Evolutionary conservation across 441 rosid genomes (phyloP).

Genomic region (Corymbia calophylla): DNA sequence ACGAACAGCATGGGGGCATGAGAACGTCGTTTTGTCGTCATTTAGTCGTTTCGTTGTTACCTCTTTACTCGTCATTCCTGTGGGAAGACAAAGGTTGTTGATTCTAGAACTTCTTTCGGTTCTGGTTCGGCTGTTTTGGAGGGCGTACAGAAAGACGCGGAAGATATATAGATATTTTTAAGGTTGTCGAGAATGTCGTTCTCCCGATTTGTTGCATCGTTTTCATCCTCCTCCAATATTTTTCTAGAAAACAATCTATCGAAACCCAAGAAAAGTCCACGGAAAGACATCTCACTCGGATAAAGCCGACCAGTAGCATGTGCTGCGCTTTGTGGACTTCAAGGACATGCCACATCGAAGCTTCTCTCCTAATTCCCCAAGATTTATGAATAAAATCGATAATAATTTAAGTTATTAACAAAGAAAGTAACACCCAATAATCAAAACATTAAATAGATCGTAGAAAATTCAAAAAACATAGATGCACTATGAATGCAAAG

Average conservation of each 20-base stretch:
- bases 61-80: not conserved
- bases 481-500: not conserved
- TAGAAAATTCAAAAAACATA: too few relatives aligned
- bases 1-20: not conserved
- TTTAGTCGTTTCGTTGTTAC: not conserved
- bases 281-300: too few relatives aligned
- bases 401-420: too few relatives aligned
- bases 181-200: not conserved
- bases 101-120: not conserved
- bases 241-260: not conserved
- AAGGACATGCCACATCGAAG: not conserved
- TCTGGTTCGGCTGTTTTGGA: not conserved
- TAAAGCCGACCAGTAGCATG: not conserved
- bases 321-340: fast-evolving
- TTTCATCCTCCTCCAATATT: not conserved
- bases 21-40: not conserved
- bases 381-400: not conserved
- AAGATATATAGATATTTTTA: not conserved
- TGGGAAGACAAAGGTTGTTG: not conserved
- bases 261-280: not conserved
- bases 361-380: not conserved
- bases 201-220: not conserved
- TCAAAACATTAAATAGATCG: too few relatives aligned
- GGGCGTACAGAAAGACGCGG: not conserved
- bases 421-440: not conserved